phyloP scores from a whole-genome alignment of 139 green algal species.

The Picochlorum sp. region DNA sequence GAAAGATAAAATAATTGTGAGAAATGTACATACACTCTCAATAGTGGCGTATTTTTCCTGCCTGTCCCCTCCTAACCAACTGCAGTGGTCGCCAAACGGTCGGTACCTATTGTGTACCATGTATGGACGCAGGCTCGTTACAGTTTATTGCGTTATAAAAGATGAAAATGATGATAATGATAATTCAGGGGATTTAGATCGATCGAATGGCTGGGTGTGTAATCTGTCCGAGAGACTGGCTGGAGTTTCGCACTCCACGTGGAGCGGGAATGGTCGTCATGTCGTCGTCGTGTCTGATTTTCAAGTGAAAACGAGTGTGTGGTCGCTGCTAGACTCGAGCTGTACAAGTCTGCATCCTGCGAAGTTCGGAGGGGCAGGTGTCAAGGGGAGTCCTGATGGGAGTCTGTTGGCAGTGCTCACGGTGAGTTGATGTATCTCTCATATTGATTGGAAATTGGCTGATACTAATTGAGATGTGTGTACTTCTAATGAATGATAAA shows the following conservation, averaged over 20 bases:
- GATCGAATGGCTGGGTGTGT: no score
- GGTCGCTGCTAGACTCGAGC: slow-evolving; percentile 53
- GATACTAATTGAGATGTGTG: no score
- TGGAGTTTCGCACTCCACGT: slow-evolving; percentile 25
- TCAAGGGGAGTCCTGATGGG: slow-evolving; percentile 48
- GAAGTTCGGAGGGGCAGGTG: slow-evolving; percentile 44
- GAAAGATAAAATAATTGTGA: slow-evolving; percentile 51
- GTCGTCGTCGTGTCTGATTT: slow-evolving; percentile 71
- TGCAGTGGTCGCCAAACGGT: slow-evolving; percentile 68
- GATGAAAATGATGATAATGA: no score
- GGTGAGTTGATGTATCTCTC: no score
- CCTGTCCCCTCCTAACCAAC: slow-evolving; percentile 62
- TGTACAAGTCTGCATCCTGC: slow-evolving; percentile 55
- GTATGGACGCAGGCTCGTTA: slow-evolving; percentile 46
- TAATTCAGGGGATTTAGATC: no score
- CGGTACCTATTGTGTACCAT: slow-evolving; percentile 64
- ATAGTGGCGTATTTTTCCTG: slow-evolving; percentile 70
- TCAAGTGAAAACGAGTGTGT: slow-evolving; percentile 66
- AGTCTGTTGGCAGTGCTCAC: slow-evolving; percentile 57
- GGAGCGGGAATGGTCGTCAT: slow-evolving; percentile 41
- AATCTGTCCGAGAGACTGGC: slow-evolving; percentile 77
- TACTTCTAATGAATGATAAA: no score
- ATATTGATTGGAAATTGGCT: no score
- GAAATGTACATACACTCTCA: slow-evolving; percentile 43
- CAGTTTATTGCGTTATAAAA: slow-evolving; percentile 38